Conservation (phyloP, 2,329 filamentous ascomycete species). For the Whalleya microplaca region DNA sequence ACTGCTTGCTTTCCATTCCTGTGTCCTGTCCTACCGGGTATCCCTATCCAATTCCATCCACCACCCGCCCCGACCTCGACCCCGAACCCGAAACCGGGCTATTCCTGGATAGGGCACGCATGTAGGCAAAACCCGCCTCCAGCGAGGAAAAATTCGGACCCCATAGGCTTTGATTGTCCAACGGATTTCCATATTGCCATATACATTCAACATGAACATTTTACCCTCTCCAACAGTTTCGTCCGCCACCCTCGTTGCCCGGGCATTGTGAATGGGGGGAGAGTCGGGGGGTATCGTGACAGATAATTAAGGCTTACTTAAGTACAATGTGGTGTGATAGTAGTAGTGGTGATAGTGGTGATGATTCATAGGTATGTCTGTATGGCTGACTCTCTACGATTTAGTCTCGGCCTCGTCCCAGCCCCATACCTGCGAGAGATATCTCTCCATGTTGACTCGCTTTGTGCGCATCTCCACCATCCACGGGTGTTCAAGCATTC, state of each 20-base stretch:
- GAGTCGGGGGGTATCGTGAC: neutral
- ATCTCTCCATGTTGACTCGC: slow-evolving; percentile 96
- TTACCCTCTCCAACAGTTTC: neutral
- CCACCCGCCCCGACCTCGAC: neutral
- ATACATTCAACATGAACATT: neutral
- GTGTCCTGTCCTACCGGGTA: neutral
- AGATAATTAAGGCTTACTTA: neutral
- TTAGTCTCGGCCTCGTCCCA: slow-evolving; percentile 70
- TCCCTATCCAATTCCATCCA: neutral
- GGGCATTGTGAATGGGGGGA: neutral
- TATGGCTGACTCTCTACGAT: no score
- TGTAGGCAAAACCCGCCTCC: no score
- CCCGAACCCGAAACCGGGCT: neutral
- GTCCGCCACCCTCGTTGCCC: neutral
- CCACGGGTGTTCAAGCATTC: slow-evolving; percentile 99
- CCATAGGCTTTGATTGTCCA: no score
- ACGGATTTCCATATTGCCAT: neutral
- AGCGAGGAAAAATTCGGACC: no score
- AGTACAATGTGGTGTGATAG: neutral
- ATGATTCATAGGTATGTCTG: slow-evolving; percentile 4
- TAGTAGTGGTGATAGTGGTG: neutral
- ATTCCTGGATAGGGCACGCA: no score
- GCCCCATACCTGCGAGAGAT: slow-evolving; percentile 93
- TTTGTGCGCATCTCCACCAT: slow-evolving; percentile 96
- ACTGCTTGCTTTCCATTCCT: neutral